These are phyloP conservation scores for Mesembryanthemum crystallinum DNA, from an alignment of 148 eudicot species.

Conservation along the genomic window DNA sequence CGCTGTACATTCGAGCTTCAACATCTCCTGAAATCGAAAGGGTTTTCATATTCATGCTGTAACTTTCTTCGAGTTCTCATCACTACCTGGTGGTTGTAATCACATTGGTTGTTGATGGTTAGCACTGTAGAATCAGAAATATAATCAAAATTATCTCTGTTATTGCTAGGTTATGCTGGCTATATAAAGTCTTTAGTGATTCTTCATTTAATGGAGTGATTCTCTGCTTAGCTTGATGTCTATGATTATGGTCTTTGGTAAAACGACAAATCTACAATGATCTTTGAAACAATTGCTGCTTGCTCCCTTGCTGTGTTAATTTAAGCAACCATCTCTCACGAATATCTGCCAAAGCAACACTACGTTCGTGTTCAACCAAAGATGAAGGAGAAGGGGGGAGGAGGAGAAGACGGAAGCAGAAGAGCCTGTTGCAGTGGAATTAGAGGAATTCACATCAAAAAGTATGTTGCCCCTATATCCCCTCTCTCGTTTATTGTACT, in stretches of 20 bases:
- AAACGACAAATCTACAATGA: not conserved
- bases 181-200: not conserved
- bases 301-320: not conserved
- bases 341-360: not conserved
- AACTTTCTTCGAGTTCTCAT: not conserved
- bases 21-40: slow-evolving; percentile 10
- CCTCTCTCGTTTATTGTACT: not conserved
- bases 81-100: slow-evolving; percentile 1
- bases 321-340: not conserved
- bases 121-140: not conserved
- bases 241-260: not conserved
- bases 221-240: slow-evolving; percentile 2
- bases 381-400: not conserved
- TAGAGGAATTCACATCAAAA: not conserved
- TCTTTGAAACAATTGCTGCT: not conserved
- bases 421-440: not conserved
- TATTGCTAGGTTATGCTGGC: not conserved
- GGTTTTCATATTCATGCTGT: slow-evolving; percentile 7
- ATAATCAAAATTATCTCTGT: not conserved
- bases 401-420: not conserved
- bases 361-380: not conserved
- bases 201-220: not conserved
- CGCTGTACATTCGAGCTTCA: slow-evolving; percentile 26
- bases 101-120: slow-evolving; percentile 4
- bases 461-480: not conserved